phyloP scores from a whole-genome alignment of 2,329 filamentous ascomycete genomes.

The Coniella lustricola region DNA sequence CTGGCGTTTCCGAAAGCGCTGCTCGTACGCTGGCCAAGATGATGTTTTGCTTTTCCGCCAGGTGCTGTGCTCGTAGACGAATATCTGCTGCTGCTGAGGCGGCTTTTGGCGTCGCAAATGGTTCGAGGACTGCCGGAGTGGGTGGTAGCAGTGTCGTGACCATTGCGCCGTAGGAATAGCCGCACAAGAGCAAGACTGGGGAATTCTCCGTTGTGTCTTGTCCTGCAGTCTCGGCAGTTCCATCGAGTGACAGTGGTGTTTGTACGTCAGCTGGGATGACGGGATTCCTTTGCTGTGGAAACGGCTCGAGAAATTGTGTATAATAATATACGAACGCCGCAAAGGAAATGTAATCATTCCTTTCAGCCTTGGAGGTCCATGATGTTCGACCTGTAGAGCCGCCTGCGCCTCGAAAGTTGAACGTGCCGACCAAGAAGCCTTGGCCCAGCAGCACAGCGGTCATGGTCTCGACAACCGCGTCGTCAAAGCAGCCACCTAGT shows the following conservation, averaged over 20 bases:
- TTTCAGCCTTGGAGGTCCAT: conserved; percentile 78
- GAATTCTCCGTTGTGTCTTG: conserved; percentile 6
- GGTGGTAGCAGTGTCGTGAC: conserved; percentile 68
- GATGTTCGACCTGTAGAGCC: conserved; percentile 71
- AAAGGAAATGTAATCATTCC: conserved; percentile 75
- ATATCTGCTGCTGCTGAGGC: conserved; percentile 62
- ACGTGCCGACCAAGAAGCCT: conserved; percentile 75
- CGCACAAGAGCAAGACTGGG: conserved; percentile 64
- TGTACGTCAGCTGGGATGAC: background rate
- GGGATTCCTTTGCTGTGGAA: conserved; percentile 16
- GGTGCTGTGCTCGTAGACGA: conserved; percentile 57
- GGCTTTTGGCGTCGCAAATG: conserved; percentile 46
- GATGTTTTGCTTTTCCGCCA: conserved; percentile 57
- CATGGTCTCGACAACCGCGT: conserved; percentile 65
- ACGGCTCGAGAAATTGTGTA: conserved; percentile 49
- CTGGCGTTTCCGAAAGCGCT: conserved; percentile 23
- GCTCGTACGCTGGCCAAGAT: conserved; percentile 33
- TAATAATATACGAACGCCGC: conserved; percentile 76
- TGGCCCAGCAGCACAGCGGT: conserved; percentile 57
- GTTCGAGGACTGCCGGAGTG: conserved; percentile 48
- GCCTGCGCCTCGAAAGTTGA: conserved; percentile 87
- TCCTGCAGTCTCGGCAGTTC: background rate
- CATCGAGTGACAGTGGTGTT: conserved; percentile 4
- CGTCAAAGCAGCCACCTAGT: conserved; percentile 78
- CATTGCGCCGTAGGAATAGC: conserved; percentile 88